Evolutionary conservation across 371 early-diverging fungal species (phyloP).

Genomic region (Paraphysoderma sedebokerense): DNA sequence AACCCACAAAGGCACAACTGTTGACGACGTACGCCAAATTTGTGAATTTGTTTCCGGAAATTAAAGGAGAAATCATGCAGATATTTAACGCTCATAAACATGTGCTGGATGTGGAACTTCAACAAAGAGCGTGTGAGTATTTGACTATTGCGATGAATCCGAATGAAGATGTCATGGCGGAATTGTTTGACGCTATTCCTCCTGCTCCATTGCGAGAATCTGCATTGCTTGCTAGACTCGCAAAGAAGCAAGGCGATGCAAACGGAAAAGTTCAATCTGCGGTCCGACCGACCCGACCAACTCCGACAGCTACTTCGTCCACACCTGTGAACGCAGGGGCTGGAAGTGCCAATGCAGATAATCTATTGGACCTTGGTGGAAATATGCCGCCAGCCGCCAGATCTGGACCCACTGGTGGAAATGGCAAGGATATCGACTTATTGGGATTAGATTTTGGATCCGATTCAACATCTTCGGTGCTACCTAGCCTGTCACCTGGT

Average conservation of each 20-base stretch:
- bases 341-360: slow-evolving; percentile 3
- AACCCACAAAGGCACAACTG: slow-evolving; percentile 61
- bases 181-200: slow-evolving; percentile 93
- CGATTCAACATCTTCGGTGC: too few relatives aligned
- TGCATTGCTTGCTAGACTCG: slow-evolving; percentile 56
- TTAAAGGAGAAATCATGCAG: slow-evolving; percentile 64
- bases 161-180: slow-evolving; percentile 70
- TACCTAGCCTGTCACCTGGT: too few relatives aligned
- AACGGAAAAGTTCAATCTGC: slow-evolving; percentile 51
- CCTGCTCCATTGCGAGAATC: slow-evolving; percentile 89
- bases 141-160: slow-evolving; percentile 63
- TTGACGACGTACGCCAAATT: slow-evolving; percentile 88
- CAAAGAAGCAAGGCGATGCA: slow-evolving; percentile 68
- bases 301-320: too few relatives aligned
- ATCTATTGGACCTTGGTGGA: too few relatives aligned
- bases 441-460: too few relatives aligned
- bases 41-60: slow-evolving; percentile 88
- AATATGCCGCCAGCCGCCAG: neutral
- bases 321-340: slow-evolving; percentile 8
- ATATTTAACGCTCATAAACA: slow-evolving; percentile 72
- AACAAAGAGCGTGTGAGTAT: slow-evolving; percentile 93
- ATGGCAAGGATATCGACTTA: too few relatives aligned
- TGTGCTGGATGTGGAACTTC: slow-evolving; percentile 82
- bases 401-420: neutral
- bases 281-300: neutral